Base-by-base conservation (phyloP, 805 yeast genomes). In the Candida qinlingensis region DNA sequence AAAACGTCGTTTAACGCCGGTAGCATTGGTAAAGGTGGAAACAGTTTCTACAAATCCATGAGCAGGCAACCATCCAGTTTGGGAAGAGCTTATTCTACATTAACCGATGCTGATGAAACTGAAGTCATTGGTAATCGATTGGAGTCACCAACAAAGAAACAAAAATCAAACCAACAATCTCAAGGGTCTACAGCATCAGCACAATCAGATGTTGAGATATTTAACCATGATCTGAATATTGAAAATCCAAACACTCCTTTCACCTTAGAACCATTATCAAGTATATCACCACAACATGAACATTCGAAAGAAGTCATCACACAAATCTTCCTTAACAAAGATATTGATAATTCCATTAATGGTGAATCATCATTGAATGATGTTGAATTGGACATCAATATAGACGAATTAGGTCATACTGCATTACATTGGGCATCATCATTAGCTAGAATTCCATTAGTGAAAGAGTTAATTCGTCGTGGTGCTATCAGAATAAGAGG, bases 401-500 rank as follows among this genome's bases (percentile, higher is more conserved):
- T 95, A 41, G 99, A 95, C 66, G 95, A 87, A 57, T 80, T 85
- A 49, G 97, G 98, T 0, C 94, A 94, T 62, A 85, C 96, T 0
- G 89, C 96, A 0, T 73, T 94, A 49, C 99, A 94, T 66, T 87
- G 98, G 95, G 95, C 97, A 4, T 83, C 97, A 12, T 87, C 97
- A 0, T 75, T 94, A 64, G 98, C 96, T 0, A 80, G 88, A 49
- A 67, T 83, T 2, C 70, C 80, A 3, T 73, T 91, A 45, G 92
- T 89, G 4, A 79, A 72, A 40, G 82, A 82, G 37, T 73, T 88
- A 12, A 84, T 94, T 31, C 70, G 76, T 37, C 72, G 76, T 40
- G 87, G 88, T 11, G 83, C 95, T 1, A 76, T 79, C 52, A 75
- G 92, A 37, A 74, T 80, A 7, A 69, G 90, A 79, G 76, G 94